phyloP scores from a whole-genome alignment of 371 early-diverging fungal genomes.

The Cokeromyces recurvatus region DNA sequence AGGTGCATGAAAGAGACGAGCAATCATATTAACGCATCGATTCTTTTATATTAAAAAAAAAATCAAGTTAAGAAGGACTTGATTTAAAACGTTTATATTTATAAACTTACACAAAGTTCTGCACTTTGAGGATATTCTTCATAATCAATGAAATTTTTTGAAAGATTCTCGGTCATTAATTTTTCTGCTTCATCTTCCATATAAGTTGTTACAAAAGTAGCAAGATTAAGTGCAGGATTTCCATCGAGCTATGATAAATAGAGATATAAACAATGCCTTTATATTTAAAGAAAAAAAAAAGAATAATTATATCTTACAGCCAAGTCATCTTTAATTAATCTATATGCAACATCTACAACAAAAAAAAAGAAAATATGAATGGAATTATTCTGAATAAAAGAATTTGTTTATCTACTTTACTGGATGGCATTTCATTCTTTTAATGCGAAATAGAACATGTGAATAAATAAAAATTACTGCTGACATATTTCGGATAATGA shows the following conservation, averaged over 20 bases:
- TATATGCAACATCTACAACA: conserved; percentile 41
- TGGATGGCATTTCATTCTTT: conserved; percentile 43
- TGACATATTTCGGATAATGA: not conserved
- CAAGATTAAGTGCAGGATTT: conserved; percentile 65
- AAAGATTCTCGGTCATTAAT: conserved; percentile 61
- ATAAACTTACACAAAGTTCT: conserved; percentile 37
- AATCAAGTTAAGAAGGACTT: too few relatives aligned
- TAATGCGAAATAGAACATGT: not conserved
- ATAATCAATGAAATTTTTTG: conserved; percentile 69
- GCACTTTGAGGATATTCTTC: conserved; percentile 64
- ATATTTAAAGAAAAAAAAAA: too few relatives aligned
- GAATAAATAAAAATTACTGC: not conserved
- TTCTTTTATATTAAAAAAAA: conserved; percentile 30
- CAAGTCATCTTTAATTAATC: conserved; percentile 42
- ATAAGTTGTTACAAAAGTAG: conserved; percentile 65
- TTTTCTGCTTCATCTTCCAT: conserved; percentile 65
- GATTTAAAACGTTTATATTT: too few relatives aligned
- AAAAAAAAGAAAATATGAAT: too few relatives aligned
- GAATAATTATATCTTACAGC: conserved; percentile 31
- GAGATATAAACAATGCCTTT: too few relatives aligned
- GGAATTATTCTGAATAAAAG: too few relatives aligned
- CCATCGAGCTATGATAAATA: conserved; percentile 51
- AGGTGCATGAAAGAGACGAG: conserved; percentile 59
- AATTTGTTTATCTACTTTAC: conserved; percentile 19
- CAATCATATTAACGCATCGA: conserved; percentile 70